These are phyloP conservation scores for thale cress (Arabidopsis thaliana) DNA, from an alignment of 345 rosid genomes.

Conservation along the genomic window TAIR10.1 NC_003074.8:2220001-2220500, in stretches of 20 bases:
- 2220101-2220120: neutral
- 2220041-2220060: slow-evolving; percentile 8
- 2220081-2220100: slow-evolving; percentile 1
- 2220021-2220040: slow-evolving; percentile 41
- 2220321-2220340: slow-evolving; percentile 98
- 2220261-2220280: slow-evolving; percentile 82
- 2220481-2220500: slow-evolving; percentile 95
- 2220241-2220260: slow-evolving; percentile 96
- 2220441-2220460: slow-evolving; percentile 56
- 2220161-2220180: slow-evolving; percentile 50
- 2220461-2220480: slow-evolving; percentile 97
- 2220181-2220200: slow-evolving; percentile 99
- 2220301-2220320: slow-evolving; percentile 92
- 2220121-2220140: slow-evolving; percentile 10
- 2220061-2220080: slow-evolving; percentile 11
- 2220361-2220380: slow-evolving; percentile 32
- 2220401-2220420: neutral
- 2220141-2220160: slow-evolving; percentile 4
- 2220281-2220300: slow-evolving; percentile 87
- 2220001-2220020: slow-evolving; percentile 81
- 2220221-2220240: slow-evolving; percentile 77
- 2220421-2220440: slow-evolving; percentile 23
- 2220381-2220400: slow-evolving; percentile 10
- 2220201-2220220: slow-evolving; percentile 98
- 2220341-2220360: slow-evolving; percentile 93